Evolutionary conservation across 1,284 basidiomycete species (phyloP).

Genomic region (Rhodotorula sp.): DNA sequence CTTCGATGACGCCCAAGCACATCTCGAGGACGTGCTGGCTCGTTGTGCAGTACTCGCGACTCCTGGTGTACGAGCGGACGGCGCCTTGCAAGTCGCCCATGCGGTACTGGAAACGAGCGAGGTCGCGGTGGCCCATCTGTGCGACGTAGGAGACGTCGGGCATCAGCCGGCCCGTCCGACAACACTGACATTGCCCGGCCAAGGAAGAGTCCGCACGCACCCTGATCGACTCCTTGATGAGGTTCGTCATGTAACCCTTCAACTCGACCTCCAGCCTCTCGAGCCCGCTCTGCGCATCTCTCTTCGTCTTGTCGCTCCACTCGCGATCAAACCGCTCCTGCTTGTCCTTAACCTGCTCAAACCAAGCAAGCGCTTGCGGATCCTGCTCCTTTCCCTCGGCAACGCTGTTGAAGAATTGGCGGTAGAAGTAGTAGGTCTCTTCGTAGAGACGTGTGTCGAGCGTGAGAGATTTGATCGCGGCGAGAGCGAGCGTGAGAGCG

Average conservation of each 20-base stretch:
- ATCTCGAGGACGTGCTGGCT: conserved; percentile 81
- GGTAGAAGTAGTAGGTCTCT: conserved; percentile 59
- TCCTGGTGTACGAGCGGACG: conserved; percentile 75
- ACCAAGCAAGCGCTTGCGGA: conserved; percentile 45
- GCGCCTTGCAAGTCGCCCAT: conserved; percentile 67
- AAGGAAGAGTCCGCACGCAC: conserved; percentile 52
- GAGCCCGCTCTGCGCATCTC: conserved; percentile 63
- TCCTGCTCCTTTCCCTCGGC: conserved; percentile 40
- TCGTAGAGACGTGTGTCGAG: conserved; percentile 58
- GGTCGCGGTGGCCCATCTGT: conserved; percentile 78
- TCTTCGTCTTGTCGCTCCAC: conserved; percentile 65
- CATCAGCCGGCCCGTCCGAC: neutral
- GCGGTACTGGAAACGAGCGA: conserved; percentile 69
- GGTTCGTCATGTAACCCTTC: conserved; percentile 82
- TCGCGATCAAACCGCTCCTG: conserved; percentile 48
- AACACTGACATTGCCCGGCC: too few species aligned
- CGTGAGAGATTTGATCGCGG: conserved; percentile 63
- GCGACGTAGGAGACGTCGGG: neutral
- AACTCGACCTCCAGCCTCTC: conserved; percentile 79
- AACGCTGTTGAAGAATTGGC: conserved; percentile 44
- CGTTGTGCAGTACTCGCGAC: conserved; percentile 79
- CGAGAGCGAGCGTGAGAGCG: conserved; percentile 63
- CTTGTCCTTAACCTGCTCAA: conserved; percentile 47
- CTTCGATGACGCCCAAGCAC: conserved; percentile 75
- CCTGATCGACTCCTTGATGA: conserved; percentile 91